These are phyloP conservation scores for Sphaerulina musiva DNA, from an alignment of 2,329 filamentous ascomycete species.

Conservation along the genomic window DNA sequence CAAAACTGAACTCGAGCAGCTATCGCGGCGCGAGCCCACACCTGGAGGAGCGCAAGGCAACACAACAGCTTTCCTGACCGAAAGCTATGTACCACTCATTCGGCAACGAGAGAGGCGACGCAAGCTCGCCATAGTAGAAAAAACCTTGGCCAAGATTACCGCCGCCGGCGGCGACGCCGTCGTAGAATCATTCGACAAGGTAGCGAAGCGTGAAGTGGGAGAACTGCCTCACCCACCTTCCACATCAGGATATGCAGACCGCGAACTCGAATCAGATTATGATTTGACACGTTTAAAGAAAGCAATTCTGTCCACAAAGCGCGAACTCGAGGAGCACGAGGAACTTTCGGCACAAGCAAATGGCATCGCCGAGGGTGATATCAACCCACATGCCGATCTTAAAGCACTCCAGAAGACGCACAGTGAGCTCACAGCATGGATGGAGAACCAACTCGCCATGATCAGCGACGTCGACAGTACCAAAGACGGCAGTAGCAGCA, in stretches of 20 bases:
- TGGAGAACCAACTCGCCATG: slow-evolving; percentile 29
- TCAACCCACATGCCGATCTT: slow-evolving; percentile 19
- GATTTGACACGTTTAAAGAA: slow-evolving; percentile 29
- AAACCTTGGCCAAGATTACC: slow-evolving; percentile 18
- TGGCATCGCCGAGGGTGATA: neutral
- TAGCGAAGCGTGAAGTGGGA: slow-evolving; percentile 24
- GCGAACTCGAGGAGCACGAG: slow-evolving; percentile 20
- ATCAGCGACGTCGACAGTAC: slow-evolving; percentile 26
- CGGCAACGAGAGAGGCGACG: slow-evolving; percentile 27
- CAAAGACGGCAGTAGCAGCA: slow-evolving; percentile 8
- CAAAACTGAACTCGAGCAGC: slow-evolving; percentile 26
- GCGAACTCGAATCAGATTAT: slow-evolving; percentile 22
- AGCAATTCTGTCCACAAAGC: slow-evolving; percentile 25
- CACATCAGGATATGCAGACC: slow-evolving; percentile 16
- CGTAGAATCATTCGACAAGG: slow-evolving; percentile 23
- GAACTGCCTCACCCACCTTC: slow-evolving; percentile 27
- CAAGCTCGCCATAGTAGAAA: slow-evolving; percentile 27
- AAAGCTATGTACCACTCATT: slow-evolving; percentile 24
- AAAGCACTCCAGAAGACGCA: slow-evolving; percentile 28
- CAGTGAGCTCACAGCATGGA: slow-evolving; percentile 31
- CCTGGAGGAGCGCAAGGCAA: neutral
- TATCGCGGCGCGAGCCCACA: slow-evolving; percentile 5
- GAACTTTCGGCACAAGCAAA: slow-evolving; percentile 1
- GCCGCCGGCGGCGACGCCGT: slow-evolving; percentile 16
- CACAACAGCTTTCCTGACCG: slow-evolving; percentile 12